Conservation (phyloP, 1,284 basidiomycete genomes). For the Tilletia walkeri region DNA sequence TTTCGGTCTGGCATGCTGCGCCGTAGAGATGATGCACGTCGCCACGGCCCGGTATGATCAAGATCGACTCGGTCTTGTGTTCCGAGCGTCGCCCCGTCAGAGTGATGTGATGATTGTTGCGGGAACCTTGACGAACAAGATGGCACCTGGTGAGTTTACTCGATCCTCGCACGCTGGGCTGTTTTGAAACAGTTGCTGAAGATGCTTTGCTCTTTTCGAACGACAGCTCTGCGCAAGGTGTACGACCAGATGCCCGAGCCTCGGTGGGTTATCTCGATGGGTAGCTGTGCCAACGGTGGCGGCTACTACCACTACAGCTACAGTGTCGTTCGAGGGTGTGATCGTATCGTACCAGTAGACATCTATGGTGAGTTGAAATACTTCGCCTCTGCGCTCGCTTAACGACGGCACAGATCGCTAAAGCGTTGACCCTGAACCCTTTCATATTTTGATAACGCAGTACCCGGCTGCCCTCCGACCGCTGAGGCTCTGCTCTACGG, state of each 20-base stretch:
- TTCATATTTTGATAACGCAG: constrained; percentile 61
- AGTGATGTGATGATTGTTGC: constrained; percentile 99
- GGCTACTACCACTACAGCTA: constrained; percentile 99
- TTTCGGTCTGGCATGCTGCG: constrained; percentile 95
- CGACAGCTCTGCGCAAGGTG: constrained; percentile 38
- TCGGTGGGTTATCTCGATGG: constrained; percentile 97
- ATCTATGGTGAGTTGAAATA: constrained; percentile 59
- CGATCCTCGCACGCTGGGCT: background rate
- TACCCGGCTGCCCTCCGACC: constrained; percentile 82
- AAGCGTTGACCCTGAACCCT: constrained; percentile 55
- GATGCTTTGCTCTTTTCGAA: background rate
- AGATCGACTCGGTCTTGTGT: constrained; percentile 93
- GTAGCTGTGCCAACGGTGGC: constrained; percentile 96
- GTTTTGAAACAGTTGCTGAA: background rate
- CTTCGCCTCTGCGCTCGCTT: background rate
- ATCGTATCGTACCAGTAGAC: constrained; percentile 97
- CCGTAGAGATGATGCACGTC: constrained; percentile 88
- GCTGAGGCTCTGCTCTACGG: constrained; percentile 78
- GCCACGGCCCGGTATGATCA: constrained; percentile 98
- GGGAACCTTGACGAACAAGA: constrained; percentile 98
- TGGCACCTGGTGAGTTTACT: constrained; percentile 79
- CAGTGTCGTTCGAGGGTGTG: constrained; percentile 98
- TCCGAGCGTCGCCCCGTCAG: constrained; percentile 96
- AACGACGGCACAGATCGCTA: background rate
- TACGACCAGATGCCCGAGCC: constrained; percentile 56